These are phyloP conservation scores for Tricholoma sp. DNA, from an alignment of 768 basidiomycete species.

Conservation along the genomic window DNA sequence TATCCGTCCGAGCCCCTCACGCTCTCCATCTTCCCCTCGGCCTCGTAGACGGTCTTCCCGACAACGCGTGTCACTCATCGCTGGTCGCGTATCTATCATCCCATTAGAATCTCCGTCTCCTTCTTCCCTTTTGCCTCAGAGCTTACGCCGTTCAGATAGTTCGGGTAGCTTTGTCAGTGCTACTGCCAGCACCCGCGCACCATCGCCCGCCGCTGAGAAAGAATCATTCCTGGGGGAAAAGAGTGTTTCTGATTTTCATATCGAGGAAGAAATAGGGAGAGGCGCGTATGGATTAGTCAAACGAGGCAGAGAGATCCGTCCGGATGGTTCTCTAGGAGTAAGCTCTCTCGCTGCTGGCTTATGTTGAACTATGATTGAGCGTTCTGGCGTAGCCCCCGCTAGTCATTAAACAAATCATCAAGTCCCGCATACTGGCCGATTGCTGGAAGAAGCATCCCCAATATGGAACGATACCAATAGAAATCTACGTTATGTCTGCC, in stretches of 20 bases:
- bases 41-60: slow-evolving; percentile 77
- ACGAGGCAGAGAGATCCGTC: slow-evolving; percentile 71
- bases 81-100: slow-evolving; percentile 74
- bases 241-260: slow-evolving; percentile 80
- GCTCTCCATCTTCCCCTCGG: slow-evolving; percentile 55
- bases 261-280: slow-evolving; percentile 84
- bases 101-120: slow-evolving; percentile 71
- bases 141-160: slow-evolving; percentile 60
- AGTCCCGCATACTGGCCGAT: slow-evolving; percentile 95
- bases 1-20: slow-evolving; percentile 29
- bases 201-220: slow-evolving; percentile 47
- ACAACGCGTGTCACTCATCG: slow-evolving; percentile 78
- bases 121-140: slow-evolving; percentile 53
- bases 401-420: slow-evolving; percentile 98
- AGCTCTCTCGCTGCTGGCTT: slow-evolving; percentile 27
- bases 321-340: slow-evolving; percentile 80
- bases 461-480: slow-evolving; percentile 95
- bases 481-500: slow-evolving; percentile 91
- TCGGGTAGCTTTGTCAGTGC: slow-evolving; percentile 58
- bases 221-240: slow-evolving; percentile 53
- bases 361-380: slow-evolving; percentile 15
- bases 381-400: slow-evolving; percentile 60
- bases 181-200: slow-evolving; percentile 55
- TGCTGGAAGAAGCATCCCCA: slow-evolving; percentile 98
- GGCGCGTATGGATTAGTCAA: slow-evolving; percentile 97